Base-by-base conservation (phyloP, 1,284 basidiomycete genomes). In the Puccinia brachypodii region DNA sequence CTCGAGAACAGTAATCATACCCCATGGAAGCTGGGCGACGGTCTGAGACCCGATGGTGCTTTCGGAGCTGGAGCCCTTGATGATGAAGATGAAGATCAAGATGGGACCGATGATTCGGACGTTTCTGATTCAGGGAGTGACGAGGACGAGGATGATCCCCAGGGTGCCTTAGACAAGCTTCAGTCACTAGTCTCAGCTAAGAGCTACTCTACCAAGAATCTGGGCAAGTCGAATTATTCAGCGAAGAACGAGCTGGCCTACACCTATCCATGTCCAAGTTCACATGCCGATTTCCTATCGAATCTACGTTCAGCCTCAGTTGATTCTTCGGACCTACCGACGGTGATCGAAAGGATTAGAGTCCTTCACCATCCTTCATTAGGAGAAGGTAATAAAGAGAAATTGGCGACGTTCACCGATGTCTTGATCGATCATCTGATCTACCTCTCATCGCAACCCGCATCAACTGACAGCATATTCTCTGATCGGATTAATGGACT, bases 381-480 rank as follows among this genome's bases (percentile, higher is more conserved):
- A 4, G 92, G 91, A 0, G 91, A 92, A 53, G 94, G 94, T 58
- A 99, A 99, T 88, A 98, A 96, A 86, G 90, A 91, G 86, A 96
- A 94, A 87, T 88, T 97, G 36, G 93, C 96, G 90, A 94, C 93
- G 83, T 89, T 99, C 83, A 89, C 91, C 22, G 90, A 90, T 28
- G 91, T 98, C 14, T 90, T 99, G n/a, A 89, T 99, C 83, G 97
- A 99, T 86, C 94, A 98, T 85, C 89, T 94, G 72, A 89, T 99
- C 28, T 91, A 94, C 86, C 88, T 93, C 73, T 89, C 93, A 14
- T 66, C 79, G 74, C 72, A 82, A 66, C 69, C 50, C 16, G 16
- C 25, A 6, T 90, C 92, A 0, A 90, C 90, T 0, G 90, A 91
- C 3, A 85, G 87, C 2, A 40, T 83, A 0, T 91, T 92, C 0